These are phyloP conservation scores for Aspergillus versicolor DNA, from an alignment of 2,329 filamentous ascomycete species.

Conservation along the genomic window DNA sequence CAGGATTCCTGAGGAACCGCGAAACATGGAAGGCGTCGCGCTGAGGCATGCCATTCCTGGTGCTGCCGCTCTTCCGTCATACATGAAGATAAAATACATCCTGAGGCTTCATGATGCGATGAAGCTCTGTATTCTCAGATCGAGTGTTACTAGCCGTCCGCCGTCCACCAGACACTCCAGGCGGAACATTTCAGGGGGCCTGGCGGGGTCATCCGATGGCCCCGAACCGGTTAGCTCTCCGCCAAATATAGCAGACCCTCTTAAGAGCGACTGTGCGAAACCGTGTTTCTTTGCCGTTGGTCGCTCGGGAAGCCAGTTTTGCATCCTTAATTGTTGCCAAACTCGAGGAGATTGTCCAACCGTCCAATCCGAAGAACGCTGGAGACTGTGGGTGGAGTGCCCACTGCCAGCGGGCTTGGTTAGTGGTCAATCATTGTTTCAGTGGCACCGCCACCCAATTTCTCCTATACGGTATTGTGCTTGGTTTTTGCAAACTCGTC, in stretches of 20 bases:
- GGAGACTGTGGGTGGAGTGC: background rate
- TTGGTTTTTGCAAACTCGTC: constrained; percentile 1
- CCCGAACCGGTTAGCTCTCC: constrained; percentile 7
- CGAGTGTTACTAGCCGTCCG: no score
- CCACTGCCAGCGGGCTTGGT: background rate
- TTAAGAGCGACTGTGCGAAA: background rate
- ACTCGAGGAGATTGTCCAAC: background rate
- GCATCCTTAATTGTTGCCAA: constrained; percentile 21
- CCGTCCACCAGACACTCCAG: no score
- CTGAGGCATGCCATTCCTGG: background rate
- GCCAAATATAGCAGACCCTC: constrained; percentile 24
- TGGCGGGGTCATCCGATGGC: constrained; percentile 13
- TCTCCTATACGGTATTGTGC: background rate
- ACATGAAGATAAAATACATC: no score
- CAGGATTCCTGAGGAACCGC: background rate
- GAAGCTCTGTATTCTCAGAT: background rate
- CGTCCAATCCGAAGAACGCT: background rate
- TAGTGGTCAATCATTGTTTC: constrained; percentile 10
- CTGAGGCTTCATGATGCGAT: background rate
- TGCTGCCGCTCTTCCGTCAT: no score
- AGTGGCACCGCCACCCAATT: constrained; percentile 7
- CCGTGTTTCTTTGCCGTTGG: constrained; percentile 22
- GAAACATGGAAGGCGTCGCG: background rate
- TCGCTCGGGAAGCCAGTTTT: constrained; percentile 12
- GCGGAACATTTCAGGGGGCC: constrained; percentile 19